Evolutionary conservation across 2,329 filamentous ascomycete species (phyloP).

Genomic region (Leptographium procerum): DNA sequence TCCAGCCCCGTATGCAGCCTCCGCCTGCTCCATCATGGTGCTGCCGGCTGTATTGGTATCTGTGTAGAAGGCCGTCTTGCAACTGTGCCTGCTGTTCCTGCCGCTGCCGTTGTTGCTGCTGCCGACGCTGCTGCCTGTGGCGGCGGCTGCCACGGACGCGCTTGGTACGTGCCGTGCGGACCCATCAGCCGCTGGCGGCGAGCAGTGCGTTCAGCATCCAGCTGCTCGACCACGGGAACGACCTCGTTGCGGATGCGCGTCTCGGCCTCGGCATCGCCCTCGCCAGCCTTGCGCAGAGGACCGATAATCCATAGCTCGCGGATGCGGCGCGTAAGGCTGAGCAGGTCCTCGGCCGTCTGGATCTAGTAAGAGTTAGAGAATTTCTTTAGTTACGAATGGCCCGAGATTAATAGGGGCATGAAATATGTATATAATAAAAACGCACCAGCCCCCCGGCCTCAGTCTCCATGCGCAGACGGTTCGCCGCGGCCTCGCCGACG

Average conservation of each 20-base stretch:
- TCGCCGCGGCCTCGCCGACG: slow-evolving; percentile 26
- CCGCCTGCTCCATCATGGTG: background rate
- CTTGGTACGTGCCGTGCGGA: slow-evolving; percentile 15
- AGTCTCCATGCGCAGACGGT: slow-evolving; percentile 28
- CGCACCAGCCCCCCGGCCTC: slow-evolving; percentile 18
- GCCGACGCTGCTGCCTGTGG: background rate
- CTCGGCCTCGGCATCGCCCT: slow-evolving; percentile 27
- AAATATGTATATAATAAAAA: background rate
- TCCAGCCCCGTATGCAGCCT: no score
- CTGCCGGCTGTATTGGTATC: background rate
- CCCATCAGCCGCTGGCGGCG: slow-evolving; percentile 14
- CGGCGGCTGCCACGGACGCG: slow-evolving; percentile 2
- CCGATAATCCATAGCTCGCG: slow-evolving; percentile 40
- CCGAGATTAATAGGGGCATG: no score
- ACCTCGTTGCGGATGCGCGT: slow-evolving; percentile 24
- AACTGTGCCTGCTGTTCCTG: background rate
- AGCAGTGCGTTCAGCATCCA: slow-evolving; percentile 19
- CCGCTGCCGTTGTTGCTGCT: background rate
- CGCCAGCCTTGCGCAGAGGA: slow-evolving; percentile 30
- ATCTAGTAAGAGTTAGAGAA: slow-evolving; percentile 20
- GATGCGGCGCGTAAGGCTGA: slow-evolving; percentile 34
- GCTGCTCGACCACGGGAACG: slow-evolving; percentile 21
- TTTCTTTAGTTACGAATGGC: no score
- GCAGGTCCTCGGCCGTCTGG: slow-evolving; percentile 30
- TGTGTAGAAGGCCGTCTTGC: background rate